Percentiles rank a stretch among this genome's conserved stretches.
Evolutionary conservation across 805 yeast genomes (phyloP).

Genomic region (Candida incommunis): DNA sequence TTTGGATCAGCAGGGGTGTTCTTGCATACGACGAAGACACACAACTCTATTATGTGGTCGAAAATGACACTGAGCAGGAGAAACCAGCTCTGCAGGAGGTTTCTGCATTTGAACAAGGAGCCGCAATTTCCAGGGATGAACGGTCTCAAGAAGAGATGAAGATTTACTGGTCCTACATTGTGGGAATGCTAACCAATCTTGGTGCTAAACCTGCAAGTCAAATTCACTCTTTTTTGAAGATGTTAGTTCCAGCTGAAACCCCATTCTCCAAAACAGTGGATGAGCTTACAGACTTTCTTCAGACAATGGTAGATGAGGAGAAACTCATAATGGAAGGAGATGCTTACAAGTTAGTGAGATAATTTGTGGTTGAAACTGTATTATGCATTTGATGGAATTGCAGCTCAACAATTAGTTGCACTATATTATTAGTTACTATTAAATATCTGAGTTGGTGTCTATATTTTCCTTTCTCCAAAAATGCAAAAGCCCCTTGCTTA

Average conservation of each 20-base stretch:
- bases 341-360: slow-evolving; percentile 21
- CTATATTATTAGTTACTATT: no score
- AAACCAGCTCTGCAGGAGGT: slow-evolving; percentile 1
- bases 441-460: background rate
- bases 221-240: slow-evolving; percentile 38
- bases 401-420: background rate
- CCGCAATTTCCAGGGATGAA: slow-evolving; percentile 15
- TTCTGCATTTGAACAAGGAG: slow-evolving; percentile 3
- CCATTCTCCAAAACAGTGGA: slow-evolving; percentile 25
- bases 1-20: slow-evolving; percentile 54
- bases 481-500: background rate
- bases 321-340: slow-evolving; percentile 24
- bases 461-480: background rate
- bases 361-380: background rate
- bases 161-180: slow-evolving; percentile 34
- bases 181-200: slow-evolving; percentile 43
- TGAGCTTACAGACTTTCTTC: slow-evolving; percentile 30
- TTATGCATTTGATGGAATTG: background rate
- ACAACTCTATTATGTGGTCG: slow-evolving; percentile 26
- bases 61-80: slow-evolving; percentile 16
- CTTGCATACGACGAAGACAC: slow-evolving; percentile 28
- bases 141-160: slow-evolving; percentile 22
- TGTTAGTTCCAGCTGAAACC: slow-evolving; percentile 41
- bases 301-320: slow-evolving; percentile 30
- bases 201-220: slow-evolving; percentile 34